These are phyloP conservation scores for Trametes cinnabarina DNA, from an alignment of 768 basidiomycete species.

Conservation along the genomic window DNA sequence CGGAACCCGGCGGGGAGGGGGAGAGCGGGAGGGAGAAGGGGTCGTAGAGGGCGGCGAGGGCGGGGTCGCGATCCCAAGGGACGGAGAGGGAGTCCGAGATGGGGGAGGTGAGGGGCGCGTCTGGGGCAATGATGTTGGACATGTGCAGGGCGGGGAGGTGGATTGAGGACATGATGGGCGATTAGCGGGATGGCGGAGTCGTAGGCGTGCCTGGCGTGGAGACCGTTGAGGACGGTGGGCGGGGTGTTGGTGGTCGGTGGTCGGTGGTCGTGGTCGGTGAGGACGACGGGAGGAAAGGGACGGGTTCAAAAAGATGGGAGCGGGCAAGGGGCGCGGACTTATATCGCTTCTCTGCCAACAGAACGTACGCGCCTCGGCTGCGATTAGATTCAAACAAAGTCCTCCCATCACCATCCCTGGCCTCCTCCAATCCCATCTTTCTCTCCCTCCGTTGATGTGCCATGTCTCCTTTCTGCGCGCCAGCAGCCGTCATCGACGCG, in stretches of 20 bases:
- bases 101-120: conserved; percentile 59
- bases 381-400: too few relatives aligned
- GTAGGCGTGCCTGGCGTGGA: neutral
- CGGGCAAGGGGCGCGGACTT: conserved; percentile 16
- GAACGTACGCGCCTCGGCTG: conserved; percentile 1
- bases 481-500: neutral
- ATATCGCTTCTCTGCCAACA: conserved; percentile 19
- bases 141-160: conserved; percentile 36
- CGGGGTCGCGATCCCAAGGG: conserved; percentile 47
- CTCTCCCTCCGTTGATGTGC: neutral
- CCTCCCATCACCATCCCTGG: too few relatives aligned
- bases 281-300: conserved; percentile 16
- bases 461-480: neutral
- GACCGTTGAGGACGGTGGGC: neutral
- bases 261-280: conserved; percentile 6
- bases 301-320: conserved; percentile 18
- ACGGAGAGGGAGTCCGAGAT: conserved; percentile 40
- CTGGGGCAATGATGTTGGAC: conserved; percentile 57
- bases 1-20: conserved; percentile 39
- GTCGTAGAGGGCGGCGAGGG: conserved; percentile 44
- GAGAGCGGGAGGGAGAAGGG: conserved; percentile 42
- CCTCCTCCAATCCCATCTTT: neutral
- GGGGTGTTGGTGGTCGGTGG: conserved; percentile 3
- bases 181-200: neutral
- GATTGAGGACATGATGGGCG: conserved; percentile 17